Evolutionary conservation across 1,284 basidiomycete species (phyloP).

Genomic region (Malassezia japonica): DNA sequence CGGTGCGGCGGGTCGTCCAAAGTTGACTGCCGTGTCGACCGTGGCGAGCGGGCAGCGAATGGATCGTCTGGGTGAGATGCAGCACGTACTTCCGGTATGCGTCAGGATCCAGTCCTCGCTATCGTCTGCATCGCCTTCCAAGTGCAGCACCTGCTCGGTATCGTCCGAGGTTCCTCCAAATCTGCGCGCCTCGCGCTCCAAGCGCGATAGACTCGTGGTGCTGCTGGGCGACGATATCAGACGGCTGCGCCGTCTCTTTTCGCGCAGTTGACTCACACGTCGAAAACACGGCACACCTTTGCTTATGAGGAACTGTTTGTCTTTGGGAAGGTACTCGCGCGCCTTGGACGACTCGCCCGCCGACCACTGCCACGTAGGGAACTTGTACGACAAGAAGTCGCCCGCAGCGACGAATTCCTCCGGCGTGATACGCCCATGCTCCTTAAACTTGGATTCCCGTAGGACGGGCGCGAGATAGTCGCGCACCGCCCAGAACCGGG

Average conservation of each 20-base stretch:
- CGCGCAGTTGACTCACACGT: conserved; percentile 35
- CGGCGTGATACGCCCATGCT: conserved; percentile 89
- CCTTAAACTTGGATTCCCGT: conserved; percentile 96
- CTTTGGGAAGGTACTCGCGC: conserved; percentile 79
- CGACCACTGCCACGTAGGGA: conserved; percentile 46
- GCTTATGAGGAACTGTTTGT: conserved; percentile 86
- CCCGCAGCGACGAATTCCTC: conserved; percentile 46
- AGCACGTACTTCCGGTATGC: no score
- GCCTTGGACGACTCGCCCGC: conserved; percentile 61
- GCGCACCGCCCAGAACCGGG: conserved; percentile 87
- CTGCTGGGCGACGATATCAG: conserved; percentile 20
- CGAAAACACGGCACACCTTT: conserved; percentile 43
- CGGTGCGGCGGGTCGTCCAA: background rate
- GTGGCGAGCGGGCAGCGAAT: no score
- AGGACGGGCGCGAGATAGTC: conserved; percentile 94
- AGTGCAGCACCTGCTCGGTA: background rate
- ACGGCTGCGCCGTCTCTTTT: conserved; percentile 3
- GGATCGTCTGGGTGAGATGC: no score
- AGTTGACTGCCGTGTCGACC: background rate
- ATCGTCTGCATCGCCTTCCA: conserved; percentile 20
- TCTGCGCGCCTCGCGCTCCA: conserved; percentile 7
- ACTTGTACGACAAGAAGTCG: conserved; percentile 44
- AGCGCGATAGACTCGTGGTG: conserved; percentile 28
- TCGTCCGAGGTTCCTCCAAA: conserved; percentile 9
- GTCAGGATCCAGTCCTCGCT: conserved; percentile 36